Evolutionary conservation across 75 land plant species (phyloP), one percentile per base, ranked within the genome.

Genomic region (Azolla pinnata): DNA sequence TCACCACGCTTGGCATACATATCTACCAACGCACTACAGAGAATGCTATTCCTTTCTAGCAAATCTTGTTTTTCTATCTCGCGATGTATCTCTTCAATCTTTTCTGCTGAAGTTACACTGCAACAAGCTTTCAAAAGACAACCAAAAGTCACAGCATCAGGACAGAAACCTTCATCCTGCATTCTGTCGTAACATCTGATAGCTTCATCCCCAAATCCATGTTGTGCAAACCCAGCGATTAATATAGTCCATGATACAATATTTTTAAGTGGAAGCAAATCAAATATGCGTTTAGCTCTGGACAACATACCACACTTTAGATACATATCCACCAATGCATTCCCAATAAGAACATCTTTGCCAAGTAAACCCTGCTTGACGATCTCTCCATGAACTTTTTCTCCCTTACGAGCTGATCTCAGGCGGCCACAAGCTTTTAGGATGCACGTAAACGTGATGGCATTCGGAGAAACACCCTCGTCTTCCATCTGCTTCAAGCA

Each of bases 401-500:
- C 42, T 7, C 42, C 42, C 46, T 18, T 25, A 19, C 42, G 18
- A 14, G 42, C 21, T 8, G 19, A 20, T 29, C 33, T 28, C 16
- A 56, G 17, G 19, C 58, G 26, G 21, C 33, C 44, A 42, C 62
- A 42, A 5, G 46, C 48, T 24, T 46, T 46, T 46, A 46, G 21
- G 17, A 46, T 23, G 14, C 49, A 46, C n/a, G 57, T 1, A 54
- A 4, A 54, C 21, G 49, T 46, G 49, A 3, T 2, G n/a, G 49
- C 3, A 46, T 46, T 23, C 2, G 49, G 49, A 46, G 49, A 46
- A 46, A 3, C 2, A 16, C 14, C 14, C 4, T 14, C 14, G 2
- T 18, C n/a, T 46, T 46, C 42, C 42, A 38, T 38, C 10, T 14
- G 42, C 42, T 38, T 14, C 7, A 38, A 38, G 42, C 42, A 38